Evolutionary conservation across 192 early-diverging fungal genomes (phyloP).

Genomic region (Podila horticola): DNA sequence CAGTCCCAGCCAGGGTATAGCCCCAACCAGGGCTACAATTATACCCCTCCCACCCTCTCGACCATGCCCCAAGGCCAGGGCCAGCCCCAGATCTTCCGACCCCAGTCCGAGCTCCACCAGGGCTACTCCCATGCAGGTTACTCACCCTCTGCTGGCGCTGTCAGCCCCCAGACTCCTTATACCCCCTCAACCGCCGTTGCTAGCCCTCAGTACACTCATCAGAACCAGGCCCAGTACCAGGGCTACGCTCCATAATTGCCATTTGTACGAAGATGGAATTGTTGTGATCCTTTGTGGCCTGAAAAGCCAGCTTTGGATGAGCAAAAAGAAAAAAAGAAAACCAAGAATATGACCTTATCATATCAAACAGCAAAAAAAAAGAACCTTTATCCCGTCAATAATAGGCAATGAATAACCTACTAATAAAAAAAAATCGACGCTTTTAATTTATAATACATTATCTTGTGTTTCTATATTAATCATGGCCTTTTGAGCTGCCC

Average conservation of each 20-base stretch:
- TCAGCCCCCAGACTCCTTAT: constrained; percentile 13
- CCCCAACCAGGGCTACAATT: constrained; percentile 5
- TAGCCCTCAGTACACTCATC: constrained; percentile 16
- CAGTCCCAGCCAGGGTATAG: background rate
- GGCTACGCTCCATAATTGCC: constrained; percentile 15
- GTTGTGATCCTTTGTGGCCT: background rate
- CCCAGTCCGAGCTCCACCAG: background rate
- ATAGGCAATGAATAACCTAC: background rate
- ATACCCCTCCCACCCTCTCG: background rate
- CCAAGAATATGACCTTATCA: too few relatives aligned
- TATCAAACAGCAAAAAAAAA: too few relatives aligned
- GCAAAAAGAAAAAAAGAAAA: too few relatives aligned
- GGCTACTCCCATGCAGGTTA: constrained; percentile 10
- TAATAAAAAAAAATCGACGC: background rate
- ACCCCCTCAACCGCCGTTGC: constrained; percentile 2
- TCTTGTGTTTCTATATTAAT: too few relatives aligned
- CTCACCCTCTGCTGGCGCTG: constrained; percentile 1
- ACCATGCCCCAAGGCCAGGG: background rate
- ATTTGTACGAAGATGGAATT: too few relatives aligned
- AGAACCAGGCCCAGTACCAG: background rate
- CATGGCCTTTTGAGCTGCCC: background rate
- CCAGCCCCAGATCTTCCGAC: constrained; percentile 25
- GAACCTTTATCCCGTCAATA: too few relatives aligned
- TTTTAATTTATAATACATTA: too few relatives aligned
- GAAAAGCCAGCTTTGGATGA: background rate